Conservation (phyloP, 306 rosid genomes). For the Pterocarpus macrocarpus region DNA sequence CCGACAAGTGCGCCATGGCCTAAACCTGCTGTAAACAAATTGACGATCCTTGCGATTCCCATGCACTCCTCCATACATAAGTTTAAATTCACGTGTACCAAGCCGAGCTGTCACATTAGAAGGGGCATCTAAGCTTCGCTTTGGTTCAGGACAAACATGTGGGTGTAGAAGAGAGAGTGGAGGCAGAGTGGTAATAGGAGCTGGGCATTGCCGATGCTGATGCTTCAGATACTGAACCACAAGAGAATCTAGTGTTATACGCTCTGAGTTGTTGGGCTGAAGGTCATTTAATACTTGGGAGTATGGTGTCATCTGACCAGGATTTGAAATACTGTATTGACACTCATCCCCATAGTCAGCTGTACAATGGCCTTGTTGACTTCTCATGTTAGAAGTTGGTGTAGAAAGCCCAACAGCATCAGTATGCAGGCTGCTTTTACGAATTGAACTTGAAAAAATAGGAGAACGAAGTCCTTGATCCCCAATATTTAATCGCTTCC, state of each 20-base stretch:
- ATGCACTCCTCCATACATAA: conserved; percentile 85
- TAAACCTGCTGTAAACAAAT: conserved; percentile 93
- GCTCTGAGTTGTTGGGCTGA: conserved; percentile 80
- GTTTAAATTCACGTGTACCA: conserved; percentile 88
- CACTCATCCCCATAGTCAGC: conserved; percentile 73
- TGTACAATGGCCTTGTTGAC: conserved; percentile 61
- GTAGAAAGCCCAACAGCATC: conserved; percentile 72
- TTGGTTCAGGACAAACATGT: conserved; percentile 98
- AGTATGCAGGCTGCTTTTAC: conserved; percentile 60
- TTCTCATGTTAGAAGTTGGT: conserved; percentile 65
- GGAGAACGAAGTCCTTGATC: conserved; percentile 91
- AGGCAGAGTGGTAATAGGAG: conserved; percentile 98
- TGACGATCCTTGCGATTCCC: conserved; percentile 97
- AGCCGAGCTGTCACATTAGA: conserved; percentile 90
- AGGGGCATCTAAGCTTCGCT: conserved; percentile 93
- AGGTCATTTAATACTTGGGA: conserved; percentile 68
- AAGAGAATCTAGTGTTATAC: conserved; percentile 81
- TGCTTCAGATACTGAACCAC: conserved; percentile 96
- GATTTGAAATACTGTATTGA: conserved; percentile 57
- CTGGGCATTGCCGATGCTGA: conserved; percentile 99
- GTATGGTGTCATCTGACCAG: conserved; percentile 65
- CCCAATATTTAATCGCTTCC: conserved; percentile 70
- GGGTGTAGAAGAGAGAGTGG: conserved; percentile 92
- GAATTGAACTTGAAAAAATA: conserved; percentile 59
- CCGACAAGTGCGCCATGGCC: conserved; percentile 97